Percentiles rank a stretch among this genome's conserved stretches.
These are phyloP conservation scores for Drechslerella coelobrocha DNA, from an alignment of 2,329 filamentous ascomycete genomes.

Conservation along the genomic window DNA sequence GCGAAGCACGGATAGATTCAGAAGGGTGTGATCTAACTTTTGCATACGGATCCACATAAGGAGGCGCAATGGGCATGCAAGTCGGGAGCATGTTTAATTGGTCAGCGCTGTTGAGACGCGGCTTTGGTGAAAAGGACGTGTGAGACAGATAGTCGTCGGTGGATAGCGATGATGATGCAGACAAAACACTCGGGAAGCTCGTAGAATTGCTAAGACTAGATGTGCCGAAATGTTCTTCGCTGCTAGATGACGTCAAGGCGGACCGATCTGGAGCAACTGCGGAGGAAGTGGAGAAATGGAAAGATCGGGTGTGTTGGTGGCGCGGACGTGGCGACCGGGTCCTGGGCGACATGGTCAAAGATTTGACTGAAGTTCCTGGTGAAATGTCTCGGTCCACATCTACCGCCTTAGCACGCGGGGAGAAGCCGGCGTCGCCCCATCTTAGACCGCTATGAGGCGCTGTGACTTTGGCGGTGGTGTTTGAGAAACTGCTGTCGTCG, in stretches of 20 bases:
- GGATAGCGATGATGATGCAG: slow-evolving; percentile 53
- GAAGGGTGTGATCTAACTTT: slow-evolving; percentile 43
- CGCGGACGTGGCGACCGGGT: slow-evolving; percentile 42
- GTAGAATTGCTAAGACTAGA: slow-evolving; percentile 55
- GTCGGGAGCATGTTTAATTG: slow-evolving; percentile 32
- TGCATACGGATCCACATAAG: slow-evolving; percentile 44
- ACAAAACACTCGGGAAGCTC: slow-evolving; percentile 54
- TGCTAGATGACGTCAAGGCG: slow-evolving; percentile 53
- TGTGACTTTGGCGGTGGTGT: slow-evolving; percentile 49
- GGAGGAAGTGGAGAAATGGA: slow-evolving; percentile 28
- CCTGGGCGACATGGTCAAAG: slow-evolving; percentile 28
- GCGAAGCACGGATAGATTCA: slow-evolving; percentile 36
- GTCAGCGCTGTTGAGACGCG: slow-evolving; percentile 43
- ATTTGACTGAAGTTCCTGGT: slow-evolving; percentile 50
- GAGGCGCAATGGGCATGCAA: slow-evolving; percentile 36
- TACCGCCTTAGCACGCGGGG: slow-evolving; percentile 32
- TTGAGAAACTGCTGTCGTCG: slow-evolving; percentile 51
- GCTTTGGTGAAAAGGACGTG: slow-evolving; percentile 38
- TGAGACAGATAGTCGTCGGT: slow-evolving; percentile 51
- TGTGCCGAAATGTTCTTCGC: slow-evolving; percentile 54
- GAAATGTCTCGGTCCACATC: slow-evolving; percentile 51
- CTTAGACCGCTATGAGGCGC: slow-evolving; percentile 28
- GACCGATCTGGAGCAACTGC: slow-evolving; percentile 22
- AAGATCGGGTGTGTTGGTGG: slow-evolving; percentile 47
- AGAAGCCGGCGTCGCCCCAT: slow-evolving; percentile 30